phyloP scores from a whole-genome alignment of 1,284 basidiomycete species.

The Pseudozyma flocculosa region DNA sequence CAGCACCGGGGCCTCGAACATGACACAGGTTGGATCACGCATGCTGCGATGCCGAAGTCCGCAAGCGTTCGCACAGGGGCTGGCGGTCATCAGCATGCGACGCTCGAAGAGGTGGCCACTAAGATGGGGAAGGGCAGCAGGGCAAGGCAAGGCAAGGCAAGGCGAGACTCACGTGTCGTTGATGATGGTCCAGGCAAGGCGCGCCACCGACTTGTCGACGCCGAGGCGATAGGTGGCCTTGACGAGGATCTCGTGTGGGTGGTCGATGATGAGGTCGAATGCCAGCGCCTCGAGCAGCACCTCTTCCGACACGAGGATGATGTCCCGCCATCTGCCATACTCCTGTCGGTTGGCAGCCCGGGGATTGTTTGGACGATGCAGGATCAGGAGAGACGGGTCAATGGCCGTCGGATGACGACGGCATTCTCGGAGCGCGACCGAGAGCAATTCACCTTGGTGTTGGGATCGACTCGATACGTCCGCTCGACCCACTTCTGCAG shows the following conservation, averaged over 20 bases:
- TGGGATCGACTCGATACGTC: slow-evolving; percentile 32
- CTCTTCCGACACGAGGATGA: slow-evolving; percentile 78
- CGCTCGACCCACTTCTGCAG: slow-evolving; percentile 47
- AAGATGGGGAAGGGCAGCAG: too few species aligned
- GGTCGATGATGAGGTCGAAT: slow-evolving; percentile 83
- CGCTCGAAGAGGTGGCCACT: too few species aligned
- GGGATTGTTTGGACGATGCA: too few species aligned
- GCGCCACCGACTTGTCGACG: slow-evolving; percentile 30
- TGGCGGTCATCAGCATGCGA: too few species aligned
- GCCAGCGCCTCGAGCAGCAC: slow-evolving; percentile 81
- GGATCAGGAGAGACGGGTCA: too few species aligned
- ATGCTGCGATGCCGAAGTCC: slow-evolving; percentile 7
- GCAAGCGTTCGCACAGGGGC: not conserved
- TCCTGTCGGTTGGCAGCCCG: slow-evolving; percentile 41
- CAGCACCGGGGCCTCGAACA: slow-evolving; percentile 51
- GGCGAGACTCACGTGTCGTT: slow-evolving; percentile 34
- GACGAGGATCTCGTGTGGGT: slow-evolving; percentile 66
- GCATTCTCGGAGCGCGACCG: too few species aligned
- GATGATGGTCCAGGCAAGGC: slow-evolving; percentile 44
- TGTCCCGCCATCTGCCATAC: slow-evolving; percentile 65
- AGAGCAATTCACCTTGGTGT: slow-evolving; percentile 26
- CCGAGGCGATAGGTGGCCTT: slow-evolving; percentile 38
- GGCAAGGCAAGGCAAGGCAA: too few species aligned
- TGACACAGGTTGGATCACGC: slow-evolving; percentile 41
- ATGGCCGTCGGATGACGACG: too few species aligned